Evolutionary conservation across 2,329 filamentous ascomycete genomes (phyloP), one percentile per base, ranked within the genome.

Genomic region (Epichloe scottii): DNA sequence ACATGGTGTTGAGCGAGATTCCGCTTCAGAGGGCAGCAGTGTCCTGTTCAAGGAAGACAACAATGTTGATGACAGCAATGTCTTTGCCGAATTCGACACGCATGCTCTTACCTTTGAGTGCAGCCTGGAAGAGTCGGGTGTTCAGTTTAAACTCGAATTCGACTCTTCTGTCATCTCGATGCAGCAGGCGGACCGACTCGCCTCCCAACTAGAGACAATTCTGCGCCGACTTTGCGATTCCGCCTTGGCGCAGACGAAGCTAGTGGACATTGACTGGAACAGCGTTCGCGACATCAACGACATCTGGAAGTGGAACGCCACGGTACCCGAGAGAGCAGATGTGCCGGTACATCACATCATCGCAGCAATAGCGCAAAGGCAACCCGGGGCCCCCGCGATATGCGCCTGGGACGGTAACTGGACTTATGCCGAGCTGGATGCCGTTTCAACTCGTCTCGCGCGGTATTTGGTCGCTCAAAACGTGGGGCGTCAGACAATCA

Each of bases 331-430:
- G 17, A 17, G 14, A 43, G 3, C 26, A 23, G n/a, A 5, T 30
- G 5, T 54, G 53, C 38, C 43, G 52, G 10, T 50, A 54, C 42
- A 42, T 52, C 21, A 21, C 14, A 14, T 54, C 30, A 50, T 54
- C 33, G 26, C 21, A 23, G 34, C 11, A 17, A 33, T 19, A 21
- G 39, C 47, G 30, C 42, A 21, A 26, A 45, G 2, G 11, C 33
- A 33, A 12, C 54, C 54, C 4, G 35, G 50, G 21, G 51, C 51
- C 6, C 30, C 37, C 10, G 54, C 54, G 6, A 35, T 55, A 11
- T 37, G 43, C 30, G 50, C 55, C 41, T 57, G 55, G 55, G 60
- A 73, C 73, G 49, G 76, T 70, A 60, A 67, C 66, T 54, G 68
- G 67, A 48, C 59, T 63, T 21, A 68, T 49, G 53, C 64, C 55